Percentiles rank a stretch among this genome's conserved stretches.
Conservation (phyloP, 225 moss, liverwort and hornwort genomes). For the Bryoerythrophyllum caledonicum region DNA sequence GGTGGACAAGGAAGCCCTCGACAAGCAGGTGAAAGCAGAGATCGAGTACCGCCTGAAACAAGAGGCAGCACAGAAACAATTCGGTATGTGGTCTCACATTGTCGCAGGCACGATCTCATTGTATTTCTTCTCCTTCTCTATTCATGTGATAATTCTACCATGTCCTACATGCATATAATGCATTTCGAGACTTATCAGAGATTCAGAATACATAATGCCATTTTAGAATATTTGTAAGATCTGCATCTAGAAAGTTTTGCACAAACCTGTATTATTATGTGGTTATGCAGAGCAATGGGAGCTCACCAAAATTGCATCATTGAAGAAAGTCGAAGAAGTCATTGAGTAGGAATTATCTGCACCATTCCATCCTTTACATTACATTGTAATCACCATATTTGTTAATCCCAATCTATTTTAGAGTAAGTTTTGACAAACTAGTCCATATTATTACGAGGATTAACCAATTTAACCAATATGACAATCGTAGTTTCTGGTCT, state of each 20-base stretch:
- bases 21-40: slow-evolving; percentile 53
- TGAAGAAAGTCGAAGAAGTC: slow-evolving; percentile 56
- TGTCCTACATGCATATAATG: too few species aligned
- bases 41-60: slow-evolving; percentile 56
- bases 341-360: slow-evolving; percentile 31
- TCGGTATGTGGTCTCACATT: slow-evolving; percentile 28
- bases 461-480: too few species aligned
- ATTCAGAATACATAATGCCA: too few species aligned
- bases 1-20: slow-evolving; percentile 64
- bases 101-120: not conserved
- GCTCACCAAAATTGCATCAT: slow-evolving; percentile 43
- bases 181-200: too few species aligned
- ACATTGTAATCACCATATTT: not conserved
- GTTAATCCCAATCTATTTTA: too few species aligned
- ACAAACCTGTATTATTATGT: not conserved
- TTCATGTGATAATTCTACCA: too few species aligned
- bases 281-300: slow-evolving; percentile 54
- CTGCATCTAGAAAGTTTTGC: too few species aligned
- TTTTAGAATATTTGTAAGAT: too few species aligned
- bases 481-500: not conserved
- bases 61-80: slow-evolving; percentile 49
- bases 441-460: too few species aligned
- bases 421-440: too few species aligned
- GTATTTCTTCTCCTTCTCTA: too few species aligned
- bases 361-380: not conserved